Evolutionary conservation across 345 rosid species (phyloP), one percentile per base, ranked within the genome.

Genomic region (Hypericum androsaemum): DNA sequence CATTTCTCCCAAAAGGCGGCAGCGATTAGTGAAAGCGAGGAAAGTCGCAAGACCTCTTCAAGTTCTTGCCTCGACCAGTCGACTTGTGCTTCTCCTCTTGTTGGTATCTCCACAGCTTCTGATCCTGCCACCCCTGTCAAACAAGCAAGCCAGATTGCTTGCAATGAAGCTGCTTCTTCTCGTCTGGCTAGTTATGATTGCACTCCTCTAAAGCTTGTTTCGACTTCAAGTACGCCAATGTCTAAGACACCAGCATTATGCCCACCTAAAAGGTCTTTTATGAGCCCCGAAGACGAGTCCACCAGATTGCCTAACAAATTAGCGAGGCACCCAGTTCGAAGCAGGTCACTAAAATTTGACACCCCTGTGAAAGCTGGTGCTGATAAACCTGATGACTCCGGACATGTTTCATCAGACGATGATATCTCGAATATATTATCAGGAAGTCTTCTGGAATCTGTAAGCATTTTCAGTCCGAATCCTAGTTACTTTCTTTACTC

Each of bases 291-390:
- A 66, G 74, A 74, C 59, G 68, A 49, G 51, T 67, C 80, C 62
- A 4, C 60, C 32, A 53, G 53, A 44, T 54, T 71, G 47, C 55
- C 80, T 4, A 54, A 50, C 69, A 83, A 94, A 77, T 66, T 81
- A 12, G 73, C 71, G 8, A 76, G 95, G 66, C 81, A 84, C 13
- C 73, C 84, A 36, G 61, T 70, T 7, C 82, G 71, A 45, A 70
- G 73, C 54, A 77, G 80, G 67, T 77, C 86, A 9, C 61, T 85
- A 73, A 79, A 75, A 35, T 88, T 81, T 73, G 90, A 78, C 54
- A 53, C 74, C 43, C 74, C 66, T 35, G 22, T 53, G 12, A 66
- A 80, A 66, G 68, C 66, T 17, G 59, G 11, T 10, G 74, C 62
- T 50, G 67, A 49, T 57, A 69, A 67, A 41, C 50, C 8, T 13